Conservation (phyloP, 2,329 filamentous ascomycete genomes). For the Fusarium incarnatum region DNA sequence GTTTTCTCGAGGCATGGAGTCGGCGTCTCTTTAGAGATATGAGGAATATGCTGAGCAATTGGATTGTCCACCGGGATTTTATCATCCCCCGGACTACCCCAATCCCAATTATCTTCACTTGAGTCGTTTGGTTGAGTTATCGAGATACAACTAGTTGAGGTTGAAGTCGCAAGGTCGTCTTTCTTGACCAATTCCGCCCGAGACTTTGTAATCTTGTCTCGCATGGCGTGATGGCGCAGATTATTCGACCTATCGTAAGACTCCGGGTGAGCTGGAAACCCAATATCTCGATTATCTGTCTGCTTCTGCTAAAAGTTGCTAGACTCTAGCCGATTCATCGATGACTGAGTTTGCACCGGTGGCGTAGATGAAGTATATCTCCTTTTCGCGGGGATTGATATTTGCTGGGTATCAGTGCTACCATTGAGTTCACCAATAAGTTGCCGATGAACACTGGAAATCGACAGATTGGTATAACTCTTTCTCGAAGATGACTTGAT, state of each 20-base stretch:
- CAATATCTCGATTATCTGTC: not conserved
- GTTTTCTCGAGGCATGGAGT: not conserved
- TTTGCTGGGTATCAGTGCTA: not conserved
- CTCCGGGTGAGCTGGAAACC: not conserved
- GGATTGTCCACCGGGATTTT: not conserved
- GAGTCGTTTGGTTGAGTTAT: slow-evolving; percentile 47
- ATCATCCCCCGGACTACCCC: slow-evolving; percentile 1
- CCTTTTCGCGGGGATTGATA: not conserved
- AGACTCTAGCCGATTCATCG: not conserved
- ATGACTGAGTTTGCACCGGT: not conserved
- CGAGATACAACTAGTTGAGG: slow-evolving; percentile 46
- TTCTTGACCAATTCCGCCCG: not conserved
- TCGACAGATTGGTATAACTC: not conserved
- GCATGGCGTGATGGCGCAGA: not conserved
- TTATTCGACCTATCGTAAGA: slow-evolving; percentile 13
- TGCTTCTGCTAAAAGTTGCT: slow-evolving; percentile 19
- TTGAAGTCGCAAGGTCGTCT: not conserved
- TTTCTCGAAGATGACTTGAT: not conserved
- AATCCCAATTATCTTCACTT: slow-evolving; percentile 41
- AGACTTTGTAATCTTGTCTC: not conserved
- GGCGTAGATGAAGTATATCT: slow-evolving; percentile 15
- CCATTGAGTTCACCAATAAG: not conserved
- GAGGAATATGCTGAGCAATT: not conserved
- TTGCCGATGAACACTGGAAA: not conserved
- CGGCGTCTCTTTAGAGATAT: not conserved